These are phyloP conservation scores for Hanseniaspora gamundiae DNA, from an alignment of 1,139 yeast genomes.

Conservation along the genomic window DNA sequence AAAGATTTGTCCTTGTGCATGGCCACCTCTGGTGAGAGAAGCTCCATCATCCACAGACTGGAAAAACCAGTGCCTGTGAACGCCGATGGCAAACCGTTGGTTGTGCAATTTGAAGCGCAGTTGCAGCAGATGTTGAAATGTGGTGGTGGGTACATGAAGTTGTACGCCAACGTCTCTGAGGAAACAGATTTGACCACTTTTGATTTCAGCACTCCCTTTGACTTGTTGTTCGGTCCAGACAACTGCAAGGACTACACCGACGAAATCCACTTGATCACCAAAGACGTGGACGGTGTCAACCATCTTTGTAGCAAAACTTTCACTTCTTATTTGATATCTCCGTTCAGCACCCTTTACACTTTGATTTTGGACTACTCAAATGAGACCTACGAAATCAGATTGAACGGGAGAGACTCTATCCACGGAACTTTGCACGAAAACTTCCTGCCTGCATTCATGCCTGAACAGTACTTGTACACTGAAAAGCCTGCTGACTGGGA, in stretches of 20 bases:
- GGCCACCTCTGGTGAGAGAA: slow-evolving; percentile 8
- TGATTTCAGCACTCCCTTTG: slow-evolving; percentile 48
- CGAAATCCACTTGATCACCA: slow-evolving; percentile 65
- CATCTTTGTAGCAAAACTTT: not conserved
- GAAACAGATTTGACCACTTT: slow-evolving; percentile 32
- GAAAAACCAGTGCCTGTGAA: slow-evolving; percentile 19
- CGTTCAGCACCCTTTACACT: slow-evolving; percentile 64
- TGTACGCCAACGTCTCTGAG: slow-evolving; percentile 34
- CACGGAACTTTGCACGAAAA: slow-evolving; percentile 52
- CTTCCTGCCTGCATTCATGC: slow-evolving; percentile 52
- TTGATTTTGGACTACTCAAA: slow-evolving; percentile 45
- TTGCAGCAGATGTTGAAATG: slow-evolving; percentile 65
- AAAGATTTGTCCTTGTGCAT: slow-evolving; percentile 10
- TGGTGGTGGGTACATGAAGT: slow-evolving; percentile 82
- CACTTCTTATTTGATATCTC: slow-evolving; percentile 35
- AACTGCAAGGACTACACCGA: slow-evolving; percentile 63
- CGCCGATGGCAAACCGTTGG: slow-evolving; percentile 45
- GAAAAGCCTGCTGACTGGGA: slow-evolving; percentile 73
- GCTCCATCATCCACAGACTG: slow-evolving; percentile 13
- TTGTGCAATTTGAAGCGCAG: slow-evolving; percentile 81
- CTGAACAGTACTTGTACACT: slow-evolving; percentile 51
- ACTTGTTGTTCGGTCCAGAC: slow-evolving; percentile 92
- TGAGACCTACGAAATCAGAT: slow-evolving; percentile 64
- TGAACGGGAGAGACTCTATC: slow-evolving; percentile 62
- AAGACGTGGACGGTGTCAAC: slow-evolving; percentile 48